phyloP scores from a whole-genome alignment of 495 filamentous ascomycete species.

The Choiromyces venosus region DNA sequence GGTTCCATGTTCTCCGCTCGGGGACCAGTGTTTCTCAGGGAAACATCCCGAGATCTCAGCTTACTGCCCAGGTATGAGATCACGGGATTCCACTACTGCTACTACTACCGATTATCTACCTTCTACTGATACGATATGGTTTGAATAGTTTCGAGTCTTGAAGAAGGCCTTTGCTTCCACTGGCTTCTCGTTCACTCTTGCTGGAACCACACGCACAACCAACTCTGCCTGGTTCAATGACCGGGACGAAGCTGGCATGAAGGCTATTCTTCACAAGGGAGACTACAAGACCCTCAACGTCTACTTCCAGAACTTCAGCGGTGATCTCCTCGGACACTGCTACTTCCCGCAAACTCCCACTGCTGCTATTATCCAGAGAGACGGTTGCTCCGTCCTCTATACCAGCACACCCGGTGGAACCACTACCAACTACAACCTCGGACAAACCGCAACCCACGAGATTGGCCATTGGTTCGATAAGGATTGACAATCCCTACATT shows the following conservation, averaged over 20 bases:
- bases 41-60: slow-evolving; percentile 48
- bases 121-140: background rate
- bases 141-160: slow-evolving; percentile 47
- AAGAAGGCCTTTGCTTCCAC: slow-evolving; percentile 52
- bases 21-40: slow-evolving; percentile 48
- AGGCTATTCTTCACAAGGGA: slow-evolving; percentile 55
- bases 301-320: slow-evolving; percentile 56
- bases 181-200: slow-evolving; percentile 53
- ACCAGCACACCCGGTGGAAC: slow-evolving; percentile 53
- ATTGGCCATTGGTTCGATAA: slow-evolving; percentile 60
- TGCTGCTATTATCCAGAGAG: slow-evolving; percentile 46
- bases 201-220: slow-evolving; percentile 52
- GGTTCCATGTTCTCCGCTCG: slow-evolving; percentile 59
- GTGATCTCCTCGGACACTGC: slow-evolving; percentile 55
- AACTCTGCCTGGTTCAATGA: slow-evolving; percentile 55
- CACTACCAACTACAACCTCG: slow-evolving; percentile 52
- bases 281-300: slow-evolving; percentile 58
- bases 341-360: slow-evolving; percentile 43
- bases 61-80: slow-evolving; percentile 38
- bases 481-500: background rate
- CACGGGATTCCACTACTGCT: background rate
- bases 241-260: slow-evolving; percentile 52
- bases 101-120: slow-evolving; percentile 14
- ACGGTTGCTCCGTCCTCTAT: slow-evolving; percentile 58
- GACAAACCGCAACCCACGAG: slow-evolving; percentile 59